Percentiles rank a stretch among this genome's conserved stretches.
Evolutionary conservation across 495 filamentous ascomycete species (phyloP).

Genomic region (Paragyromitra xinjiangensis): DNA sequence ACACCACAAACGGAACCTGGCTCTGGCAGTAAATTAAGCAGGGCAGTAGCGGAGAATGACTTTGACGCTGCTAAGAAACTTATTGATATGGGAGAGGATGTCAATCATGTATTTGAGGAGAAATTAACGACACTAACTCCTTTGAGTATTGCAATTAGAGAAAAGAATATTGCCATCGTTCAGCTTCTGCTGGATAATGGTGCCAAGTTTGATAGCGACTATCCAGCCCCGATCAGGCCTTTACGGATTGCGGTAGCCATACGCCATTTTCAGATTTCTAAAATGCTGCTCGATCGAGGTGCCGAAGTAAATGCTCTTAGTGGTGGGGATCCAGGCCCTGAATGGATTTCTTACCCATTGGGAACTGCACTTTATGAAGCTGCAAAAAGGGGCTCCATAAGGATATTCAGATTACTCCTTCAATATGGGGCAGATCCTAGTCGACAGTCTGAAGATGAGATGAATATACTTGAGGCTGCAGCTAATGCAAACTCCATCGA

Average conservation of each 20-base stretch:
- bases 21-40: background rate
- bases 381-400: background rate
- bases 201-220: constrained; percentile 10
- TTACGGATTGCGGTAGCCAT: background rate
- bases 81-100: constrained; percentile 6
- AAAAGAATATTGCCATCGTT: constrained; percentile 2
- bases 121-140: background rate
- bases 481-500: background rate
- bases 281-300: constrained; percentile 10
- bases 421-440: constrained; percentile 36
- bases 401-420: constrained; percentile 42
- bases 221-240: background rate
- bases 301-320: constrained; percentile 13
- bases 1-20: background rate
- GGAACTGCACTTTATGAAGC: constrained; percentile 22
- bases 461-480: constrained; percentile 35
- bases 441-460: constrained; percentile 33
- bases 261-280: constrained; percentile 5
- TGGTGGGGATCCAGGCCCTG: too few relatives aligned
- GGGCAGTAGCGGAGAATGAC: constrained; percentile 8
- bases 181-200: constrained; percentile 12
- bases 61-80: constrained; percentile 8
- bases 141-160: background rate
- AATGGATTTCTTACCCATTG: too few relatives aligned
- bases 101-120: background rate